Evolutionary conservation across 305 asterid species (phyloP), one percentile per base, ranked within the genome.

Genomic region (Rubia peregrina): DNA sequence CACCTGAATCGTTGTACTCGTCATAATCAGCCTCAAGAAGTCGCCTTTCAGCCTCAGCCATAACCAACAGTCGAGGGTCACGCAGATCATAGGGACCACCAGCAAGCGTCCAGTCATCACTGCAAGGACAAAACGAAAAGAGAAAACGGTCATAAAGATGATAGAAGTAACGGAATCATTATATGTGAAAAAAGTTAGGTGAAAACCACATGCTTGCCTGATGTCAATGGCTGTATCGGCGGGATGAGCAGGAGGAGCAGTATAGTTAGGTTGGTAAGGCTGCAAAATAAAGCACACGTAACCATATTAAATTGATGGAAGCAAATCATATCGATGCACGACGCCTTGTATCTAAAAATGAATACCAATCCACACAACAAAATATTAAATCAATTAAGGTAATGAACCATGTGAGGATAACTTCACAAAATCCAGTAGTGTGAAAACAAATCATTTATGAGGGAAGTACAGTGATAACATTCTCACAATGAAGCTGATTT

Each of bases 201-300:
- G 26, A 53, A 53, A n/a, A 53, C 60, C 60, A 53, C 60, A 53
- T 17, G 5, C 60, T 17, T 82, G 71, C 88, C 86, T 75, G 55
- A 84, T 78, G 48, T 82, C 89, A 46, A 82, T 75, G 42, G 81
- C 48, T 67, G 81, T 74, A 42, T 82, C 83, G 9, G 82, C 85
- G 63, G 85, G 53, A 7, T 38, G 72, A 26, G 78, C 63, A 44
- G 75, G 79, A 65, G 85, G 85, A 71, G 85, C 87, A 71, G 82
- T 82, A 81, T 84, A 84, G 64, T 86, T 84, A 33, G 86, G 85
- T 62, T 82, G 82, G 73, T 80, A 84, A 76, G 87, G 67, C 87
- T 84, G 82, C 24, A 69, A 75, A 61, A 67, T 48, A 10, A 61
- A 48, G 51, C 19, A 67, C 19, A 77, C 17, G 40, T 62, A 33